Percentiles rank a stretch among this genome's conserved stretches.
These are phyloP conservation scores for Hanseniaspora nectarophila DNA, from an alignment of 805 yeast genomes.

Conservation along the genomic window DNA sequence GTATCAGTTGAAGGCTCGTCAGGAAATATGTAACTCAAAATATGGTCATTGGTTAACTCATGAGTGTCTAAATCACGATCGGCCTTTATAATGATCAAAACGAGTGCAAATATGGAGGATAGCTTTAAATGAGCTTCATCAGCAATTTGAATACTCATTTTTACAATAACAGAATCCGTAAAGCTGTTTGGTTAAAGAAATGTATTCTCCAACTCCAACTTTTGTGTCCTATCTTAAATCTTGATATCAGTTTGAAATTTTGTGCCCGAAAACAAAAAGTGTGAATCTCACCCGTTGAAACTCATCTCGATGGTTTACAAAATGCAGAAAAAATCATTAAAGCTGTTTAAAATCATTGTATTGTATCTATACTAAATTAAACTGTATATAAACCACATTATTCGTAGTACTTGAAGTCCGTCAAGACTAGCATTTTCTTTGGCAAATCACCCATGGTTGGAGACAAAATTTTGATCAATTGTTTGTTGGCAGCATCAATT, in stretches of 20 bases:
- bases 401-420: conserved; percentile 73
- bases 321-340: too few species aligned
- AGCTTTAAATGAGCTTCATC: not conserved
- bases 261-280: too few species aligned
- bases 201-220: too few species aligned
- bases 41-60: not conserved
- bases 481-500: conserved; percentile 59
- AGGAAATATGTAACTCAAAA: not conserved
- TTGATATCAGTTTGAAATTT: too few species aligned
- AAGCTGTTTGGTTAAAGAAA: too few species aligned
- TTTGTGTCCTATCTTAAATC: too few species aligned
- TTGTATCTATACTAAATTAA: too few species aligned
- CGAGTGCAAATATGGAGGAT: not conserved
- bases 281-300: too few species aligned
- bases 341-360: too few species aligned
- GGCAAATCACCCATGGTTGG: conserved; percentile 88
- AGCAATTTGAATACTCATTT: not conserved
- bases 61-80: not conserved
- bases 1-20: not conserved
- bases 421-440: conserved; percentile 56
- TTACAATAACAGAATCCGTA: too few species aligned
- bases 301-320: too few species aligned
- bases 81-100: not conserved
- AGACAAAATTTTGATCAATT: conserved; percentile 47
- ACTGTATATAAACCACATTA: conserved; percentile 23